phyloP scores from a whole-genome alignment of 108 stramenopile genomes.

The Fragilaria radians region DNA sequence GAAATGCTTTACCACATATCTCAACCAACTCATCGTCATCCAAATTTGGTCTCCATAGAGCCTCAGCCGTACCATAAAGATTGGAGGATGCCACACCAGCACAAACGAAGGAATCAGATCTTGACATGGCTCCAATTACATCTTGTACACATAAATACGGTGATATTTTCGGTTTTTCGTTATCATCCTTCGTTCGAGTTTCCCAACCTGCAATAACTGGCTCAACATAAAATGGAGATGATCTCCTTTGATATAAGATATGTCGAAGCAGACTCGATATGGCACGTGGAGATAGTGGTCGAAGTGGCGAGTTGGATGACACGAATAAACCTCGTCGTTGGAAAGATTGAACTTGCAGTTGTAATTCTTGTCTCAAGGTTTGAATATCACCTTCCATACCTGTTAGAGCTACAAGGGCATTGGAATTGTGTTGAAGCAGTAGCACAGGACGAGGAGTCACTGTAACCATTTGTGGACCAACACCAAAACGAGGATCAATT shows the following conservation, averaged over 20 bases:
- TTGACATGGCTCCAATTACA: conserved; percentile 64
- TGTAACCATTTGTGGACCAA: conserved; percentile 61
- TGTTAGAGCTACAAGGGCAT: conserved; percentile 58
- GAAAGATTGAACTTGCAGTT: conserved; percentile 34
- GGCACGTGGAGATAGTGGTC: conserved; percentile 42
- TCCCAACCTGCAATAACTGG: conserved; percentile 70
- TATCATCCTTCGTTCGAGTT: conserved; percentile 3
- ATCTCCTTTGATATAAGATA: conserved; percentile 59
- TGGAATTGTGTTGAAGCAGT: conserved; percentile 14
- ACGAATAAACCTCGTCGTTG: conserved; percentile 29
- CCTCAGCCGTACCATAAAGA: conserved; percentile 78
- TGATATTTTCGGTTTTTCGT: conserved; percentile 2
- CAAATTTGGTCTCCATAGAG: conserved; percentile 75
- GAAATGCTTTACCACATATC: conserved; percentile 73
- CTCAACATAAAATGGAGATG: conserved; percentile 65
- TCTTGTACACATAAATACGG: conserved; percentile 77
- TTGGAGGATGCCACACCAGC: conserved; percentile 67
- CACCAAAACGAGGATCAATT: conserved; percentile 75
- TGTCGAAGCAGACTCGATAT: conserved; percentile 68
- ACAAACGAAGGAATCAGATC: conserved; percentile 60
- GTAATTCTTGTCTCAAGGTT: conserved; percentile 54
- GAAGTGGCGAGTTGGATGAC: neutral
- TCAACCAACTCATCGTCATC: conserved; percentile 68
- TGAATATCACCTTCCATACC: conserved; percentile 79
- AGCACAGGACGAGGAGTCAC: conserved; percentile 32